Percentiles rank a stretch among this genome's conserved stretches.
Evolutionary conservation across 345 rosid species (phyloP).

Genomic region (Cardamine occulta): DNA sequence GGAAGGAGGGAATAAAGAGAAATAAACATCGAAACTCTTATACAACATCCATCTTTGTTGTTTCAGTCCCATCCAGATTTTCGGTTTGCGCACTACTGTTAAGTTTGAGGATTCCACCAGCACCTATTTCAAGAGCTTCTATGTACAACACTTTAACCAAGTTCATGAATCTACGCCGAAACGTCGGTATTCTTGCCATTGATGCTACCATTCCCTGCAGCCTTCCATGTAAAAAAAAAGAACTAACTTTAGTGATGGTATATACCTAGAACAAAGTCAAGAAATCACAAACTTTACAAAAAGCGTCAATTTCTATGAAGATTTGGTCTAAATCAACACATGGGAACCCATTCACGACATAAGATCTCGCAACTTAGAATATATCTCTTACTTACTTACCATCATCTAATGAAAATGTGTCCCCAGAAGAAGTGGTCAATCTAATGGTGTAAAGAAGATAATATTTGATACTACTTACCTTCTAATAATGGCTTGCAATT

Average conservation of each 20-base stretch:
- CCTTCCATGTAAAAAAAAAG: slow-evolving; percentile 38
- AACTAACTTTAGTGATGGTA: background rate
- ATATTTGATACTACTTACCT: slow-evolving; percentile 50
- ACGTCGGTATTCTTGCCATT: slow-evolving; percentile 74
- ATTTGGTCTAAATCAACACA: background rate
- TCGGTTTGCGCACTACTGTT: slow-evolving; percentile 1
- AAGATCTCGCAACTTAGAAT: background rate
- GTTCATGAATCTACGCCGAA: slow-evolving; percentile 66
- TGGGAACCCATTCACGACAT: background rate
- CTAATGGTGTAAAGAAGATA: background rate
- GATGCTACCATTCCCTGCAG: slow-evolving; percentile 78
- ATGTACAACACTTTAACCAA: slow-evolving; percentile 59
- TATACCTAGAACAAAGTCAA: background rate
- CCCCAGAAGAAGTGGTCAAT: background rate
- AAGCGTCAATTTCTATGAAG: background rate
- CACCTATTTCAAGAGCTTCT: slow-evolving; percentile 58
- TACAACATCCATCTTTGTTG: slow-evolving; percentile 19
- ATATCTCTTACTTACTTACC: background rate
- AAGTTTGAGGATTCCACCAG: slow-evolving; percentile 48
- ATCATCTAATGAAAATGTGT: background rate
- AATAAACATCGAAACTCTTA: background rate
- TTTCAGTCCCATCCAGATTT: slow-evolving; percentile 29
- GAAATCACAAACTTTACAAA: background rate
- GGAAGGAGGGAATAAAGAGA: background rate
- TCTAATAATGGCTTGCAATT: slow-evolving; percentile 78